These are phyloP conservation scores for Botrytis byssoidea DNA, from an alignment of 2,329 filamentous ascomycete species.

Conservation along the genomic window DNA sequence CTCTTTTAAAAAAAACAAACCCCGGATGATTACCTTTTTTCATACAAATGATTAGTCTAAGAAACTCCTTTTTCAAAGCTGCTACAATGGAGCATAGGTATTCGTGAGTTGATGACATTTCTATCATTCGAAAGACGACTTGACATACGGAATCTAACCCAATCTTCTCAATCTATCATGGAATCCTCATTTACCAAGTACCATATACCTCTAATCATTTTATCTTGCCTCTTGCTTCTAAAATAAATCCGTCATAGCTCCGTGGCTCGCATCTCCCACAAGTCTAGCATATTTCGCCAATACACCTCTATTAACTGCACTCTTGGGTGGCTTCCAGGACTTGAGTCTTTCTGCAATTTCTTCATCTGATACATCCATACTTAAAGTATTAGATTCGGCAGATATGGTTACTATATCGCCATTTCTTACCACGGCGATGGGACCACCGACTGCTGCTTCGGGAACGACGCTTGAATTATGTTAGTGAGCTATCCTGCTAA, in stretches of 20 bases:
- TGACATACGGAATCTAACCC: not conserved
- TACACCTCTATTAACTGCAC: conserved; percentile 75
- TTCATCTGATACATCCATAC: conserved; percentile 64
- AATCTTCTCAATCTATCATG: not conserved
- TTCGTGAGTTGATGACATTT: not conserved
- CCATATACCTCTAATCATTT: not conserved
- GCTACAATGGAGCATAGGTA: not conserved
- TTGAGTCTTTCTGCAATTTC: conserved; percentile 65
- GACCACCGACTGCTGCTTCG: conserved; percentile 84
- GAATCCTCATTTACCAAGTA: not conserved
- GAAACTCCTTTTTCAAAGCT: not conserved
- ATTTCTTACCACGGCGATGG: conserved; percentile 77
- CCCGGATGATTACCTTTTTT: not conserved
- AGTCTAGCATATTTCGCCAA: conserved; percentile 86
- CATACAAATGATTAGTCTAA: not conserved
- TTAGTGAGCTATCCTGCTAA: not conserved
- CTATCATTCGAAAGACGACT: not conserved
- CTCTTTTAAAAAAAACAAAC: not conserved
- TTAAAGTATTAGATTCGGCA: conserved; percentile 69
- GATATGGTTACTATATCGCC: conserved; percentile 86
- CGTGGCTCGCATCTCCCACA: conserved; percentile 88
- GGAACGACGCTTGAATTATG: conserved; percentile 60
- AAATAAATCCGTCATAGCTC: conserved; percentile 82
- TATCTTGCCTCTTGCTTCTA: conserved; percentile 33
- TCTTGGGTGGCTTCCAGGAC: conserved; percentile 68